A percentile compares a stretch with the other conserved stretches of the same genome.
phyloP scores from a whole-genome alignment of 2,329 filamentous ascomycete genomes.

The Monilinia vaccinii-corymbosi region DNA sequence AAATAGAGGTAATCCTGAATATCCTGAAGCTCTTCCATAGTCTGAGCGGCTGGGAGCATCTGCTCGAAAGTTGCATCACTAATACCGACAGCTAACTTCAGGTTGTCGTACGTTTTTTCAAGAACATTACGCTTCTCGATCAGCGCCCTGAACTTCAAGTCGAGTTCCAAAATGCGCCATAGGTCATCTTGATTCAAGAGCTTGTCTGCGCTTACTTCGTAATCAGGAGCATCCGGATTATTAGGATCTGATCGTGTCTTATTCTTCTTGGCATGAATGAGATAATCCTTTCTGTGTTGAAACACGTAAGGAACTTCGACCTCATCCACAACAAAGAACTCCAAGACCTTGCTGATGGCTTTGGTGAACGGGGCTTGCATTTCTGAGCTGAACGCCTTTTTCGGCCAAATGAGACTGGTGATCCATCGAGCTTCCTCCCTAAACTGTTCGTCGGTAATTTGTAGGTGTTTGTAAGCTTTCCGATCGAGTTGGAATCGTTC shows the following conservation, averaged over 20 bases:
- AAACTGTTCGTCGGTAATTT: conserved; percentile 75
- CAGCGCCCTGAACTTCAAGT: conserved; percentile 89
- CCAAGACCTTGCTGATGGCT: conserved; percentile 82
- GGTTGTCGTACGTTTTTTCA: conserved; percentile 65
- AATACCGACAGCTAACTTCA: conserved; percentile 53
- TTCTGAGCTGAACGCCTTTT: conserved; percentile 59
- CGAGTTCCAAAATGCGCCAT: conserved; percentile 85
- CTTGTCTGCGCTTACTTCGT: conserved; percentile 72
- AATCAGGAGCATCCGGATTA: conserved; percentile 63
- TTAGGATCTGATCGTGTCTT: conserved; percentile 47
- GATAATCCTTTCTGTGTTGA: conserved; percentile 94
- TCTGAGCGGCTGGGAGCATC: conserved; percentile 69
- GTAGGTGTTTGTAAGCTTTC: conserved; percentile 75
- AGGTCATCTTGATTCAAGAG: conserved; percentile 86
- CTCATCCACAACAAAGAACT: conserved; percentile 90
- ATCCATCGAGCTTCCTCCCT: conserved; percentile 91
- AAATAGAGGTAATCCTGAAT: conserved; percentile 96
- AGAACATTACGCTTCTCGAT: conserved; percentile 86
- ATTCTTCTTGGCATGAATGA: conserved; percentile 77
- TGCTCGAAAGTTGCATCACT: conserved; percentile 71
- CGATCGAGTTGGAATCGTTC: conserved; percentile 91
- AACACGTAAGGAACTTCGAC: conserved; percentile 97
- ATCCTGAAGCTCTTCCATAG: conserved; percentile 93
- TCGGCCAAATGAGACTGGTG: conserved; percentile 77
- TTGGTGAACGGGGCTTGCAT: conserved; percentile 77